Evolutionary conservation across 2,329 filamentous ascomycete species (phyloP).

Genomic region (Xylaria sp.): DNA sequence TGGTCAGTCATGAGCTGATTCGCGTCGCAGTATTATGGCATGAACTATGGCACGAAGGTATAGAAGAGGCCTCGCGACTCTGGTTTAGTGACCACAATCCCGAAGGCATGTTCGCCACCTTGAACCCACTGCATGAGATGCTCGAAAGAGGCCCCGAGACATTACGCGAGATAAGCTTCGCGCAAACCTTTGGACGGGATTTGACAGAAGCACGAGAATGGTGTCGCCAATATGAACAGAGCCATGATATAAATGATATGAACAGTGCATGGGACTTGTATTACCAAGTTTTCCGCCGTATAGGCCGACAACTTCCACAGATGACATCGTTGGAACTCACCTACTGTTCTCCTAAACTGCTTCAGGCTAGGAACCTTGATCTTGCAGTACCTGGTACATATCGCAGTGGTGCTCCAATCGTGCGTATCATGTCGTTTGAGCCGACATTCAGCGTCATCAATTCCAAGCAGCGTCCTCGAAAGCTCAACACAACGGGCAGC

Average conservation of each 20-base stretch:
- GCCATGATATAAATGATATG: slow-evolving; percentile 90
- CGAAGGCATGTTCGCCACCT: slow-evolving; percentile 93
- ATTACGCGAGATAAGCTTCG: slow-evolving; percentile 94
- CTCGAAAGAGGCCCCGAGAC: slow-evolving; percentile 93
- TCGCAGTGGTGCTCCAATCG: slow-evolving; percentile 78
- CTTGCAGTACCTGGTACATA: slow-evolving; percentile 97
- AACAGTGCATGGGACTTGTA: slow-evolving; percentile 99
- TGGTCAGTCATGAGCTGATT: slow-evolving; percentile 96
- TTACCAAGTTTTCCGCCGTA: slow-evolving; percentile 97
- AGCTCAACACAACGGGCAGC: slow-evolving; percentile 87
- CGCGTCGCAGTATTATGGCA: slow-evolving; percentile 98
- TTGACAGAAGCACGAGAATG: slow-evolving; percentile 94
- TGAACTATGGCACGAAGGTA: slow-evolving; percentile 97
- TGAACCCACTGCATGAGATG: slow-evolving; percentile 91
- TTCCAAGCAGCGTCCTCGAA: slow-evolving; percentile 94
- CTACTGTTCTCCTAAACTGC: slow-evolving; percentile 94
- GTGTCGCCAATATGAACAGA: slow-evolving; percentile 90
- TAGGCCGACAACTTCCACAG: slow-evolving; percentile 91
- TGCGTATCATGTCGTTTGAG: slow-evolving; percentile 90
- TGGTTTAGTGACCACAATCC: slow-evolving; percentile 99
- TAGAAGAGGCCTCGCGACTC: slow-evolving; percentile 94
- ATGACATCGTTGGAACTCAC: slow-evolving; percentile 92
- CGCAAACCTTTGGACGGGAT: slow-evolving; percentile 95
- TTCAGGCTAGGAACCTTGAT: slow-evolving; percentile 85
- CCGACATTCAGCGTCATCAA: slow-evolving; percentile 91